phyloP scores from a whole-genome alignment of 352 stramenopile species.

The Phytopythium boreale region DNA sequence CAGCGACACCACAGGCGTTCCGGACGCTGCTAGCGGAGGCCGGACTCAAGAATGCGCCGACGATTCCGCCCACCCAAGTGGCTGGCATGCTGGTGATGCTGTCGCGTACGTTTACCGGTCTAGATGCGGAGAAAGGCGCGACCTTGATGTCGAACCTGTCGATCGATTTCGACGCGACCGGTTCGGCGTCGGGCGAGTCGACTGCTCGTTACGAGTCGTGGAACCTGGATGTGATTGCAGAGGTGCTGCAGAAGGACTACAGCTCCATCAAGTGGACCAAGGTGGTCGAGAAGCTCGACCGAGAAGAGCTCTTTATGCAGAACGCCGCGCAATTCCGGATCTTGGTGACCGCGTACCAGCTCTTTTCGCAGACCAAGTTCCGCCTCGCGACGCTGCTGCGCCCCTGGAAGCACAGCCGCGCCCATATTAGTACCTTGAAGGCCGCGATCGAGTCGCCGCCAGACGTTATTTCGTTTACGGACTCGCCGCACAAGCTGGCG shows the following conservation, averaged over 20 bases:
- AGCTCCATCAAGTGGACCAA: conserved; percentile 84
- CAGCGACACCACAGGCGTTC: conserved; percentile 73
- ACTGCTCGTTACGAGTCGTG: conserved; percentile 46
- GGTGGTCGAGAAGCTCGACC: conserved; percentile 83
- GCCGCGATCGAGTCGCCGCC: conserved; percentile 76
- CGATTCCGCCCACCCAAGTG: conserved; percentile 82
- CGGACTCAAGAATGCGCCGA: conserved; percentile 71
- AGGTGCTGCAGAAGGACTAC: conserved; percentile 85
- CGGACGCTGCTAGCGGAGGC: conserved; percentile 81
- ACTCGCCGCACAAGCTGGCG: conserved; percentile 76
- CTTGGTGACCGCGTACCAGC: conserved; percentile 76
- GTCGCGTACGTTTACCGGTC: conserved; percentile 67
- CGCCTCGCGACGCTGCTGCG: conserved; percentile 65
- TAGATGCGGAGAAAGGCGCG: conserved; percentile 63
- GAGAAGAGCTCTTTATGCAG: conserved; percentile 65
- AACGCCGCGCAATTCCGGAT: conserved; percentile 64
- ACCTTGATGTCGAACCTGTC: conserved; percentile 81
- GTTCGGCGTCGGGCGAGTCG: conserved; percentile 21
- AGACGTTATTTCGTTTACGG: conserved; percentile 76
- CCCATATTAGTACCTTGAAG: conserved; percentile 75
- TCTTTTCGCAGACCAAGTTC: conserved; percentile 81
- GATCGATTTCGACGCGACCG: conserved; percentile 64
- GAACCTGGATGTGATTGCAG: conserved; percentile 85
- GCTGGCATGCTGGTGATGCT: conserved; percentile 89
- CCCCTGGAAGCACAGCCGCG: conserved; percentile 75